Conservation (phyloP, 352 stramenopile genomes). For the Lagenidium giganteum region DNA sequence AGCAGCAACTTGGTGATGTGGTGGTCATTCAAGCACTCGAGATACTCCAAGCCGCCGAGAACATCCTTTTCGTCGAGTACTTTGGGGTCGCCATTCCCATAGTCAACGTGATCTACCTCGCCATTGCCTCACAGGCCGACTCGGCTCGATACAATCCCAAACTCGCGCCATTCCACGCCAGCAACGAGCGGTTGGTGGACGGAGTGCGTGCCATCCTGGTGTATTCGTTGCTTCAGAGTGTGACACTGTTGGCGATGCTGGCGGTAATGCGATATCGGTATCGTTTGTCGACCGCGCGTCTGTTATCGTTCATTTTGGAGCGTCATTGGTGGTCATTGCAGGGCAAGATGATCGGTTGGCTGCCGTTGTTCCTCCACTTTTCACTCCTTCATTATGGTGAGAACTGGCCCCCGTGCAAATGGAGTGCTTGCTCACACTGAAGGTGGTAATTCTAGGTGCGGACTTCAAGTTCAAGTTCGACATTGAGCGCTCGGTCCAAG, state of each 20-base stretch:
- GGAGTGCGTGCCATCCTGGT: not conserved
- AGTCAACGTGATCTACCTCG: conserved; percentile 1
- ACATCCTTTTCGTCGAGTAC: conserved; percentile 14
- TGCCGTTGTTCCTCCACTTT: conserved; percentile 3
- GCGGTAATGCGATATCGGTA: conserved; percentile 10
- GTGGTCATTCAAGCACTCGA: conserved; percentile 12
- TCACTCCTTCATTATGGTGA: conserved; percentile 7
- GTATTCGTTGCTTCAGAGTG: conserved; percentile 1
- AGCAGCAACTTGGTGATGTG: not conserved
- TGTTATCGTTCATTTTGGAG: conserved; percentile 7
- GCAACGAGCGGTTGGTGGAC: not conserved
- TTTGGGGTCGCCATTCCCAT: conserved; percentile 9
- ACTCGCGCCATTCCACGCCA: not conserved
- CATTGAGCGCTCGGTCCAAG: no score
- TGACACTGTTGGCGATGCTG: conserved; percentile 6
- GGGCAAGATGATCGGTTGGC: conserved; percentile 6
- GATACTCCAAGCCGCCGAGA: conserved; percentile 8
- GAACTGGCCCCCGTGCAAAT: no score
- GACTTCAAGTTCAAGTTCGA: no score
- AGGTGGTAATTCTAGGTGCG: no score
- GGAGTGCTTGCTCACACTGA: no score
- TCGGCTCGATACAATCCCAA: conserved; percentile 12
- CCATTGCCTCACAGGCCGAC: not conserved
- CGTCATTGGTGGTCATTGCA: conserved; percentile 3
- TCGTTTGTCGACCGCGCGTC: not conserved